Evolutionary conservation across 257 asterid species (phyloP).

Genomic region (Linaria vulgaris): DNA sequence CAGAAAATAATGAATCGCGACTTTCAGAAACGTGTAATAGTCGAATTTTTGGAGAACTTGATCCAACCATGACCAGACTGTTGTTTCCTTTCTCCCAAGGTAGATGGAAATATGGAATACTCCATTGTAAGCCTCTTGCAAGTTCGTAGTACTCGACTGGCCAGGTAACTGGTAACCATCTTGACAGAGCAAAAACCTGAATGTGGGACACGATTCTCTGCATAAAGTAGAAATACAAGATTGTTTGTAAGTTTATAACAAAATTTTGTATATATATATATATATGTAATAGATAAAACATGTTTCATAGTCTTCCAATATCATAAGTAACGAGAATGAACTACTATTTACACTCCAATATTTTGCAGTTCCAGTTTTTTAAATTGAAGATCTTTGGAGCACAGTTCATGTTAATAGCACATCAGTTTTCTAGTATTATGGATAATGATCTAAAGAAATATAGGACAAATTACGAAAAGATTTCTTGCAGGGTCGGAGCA

Average conservation of each 20-base stretch:
- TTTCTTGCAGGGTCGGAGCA: constrained; percentile 71
- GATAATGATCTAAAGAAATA: constrained; percentile 6
- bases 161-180: constrained; percentile 74
- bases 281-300: too few species aligned
- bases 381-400: too few species aligned
- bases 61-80: constrained; percentile 47
- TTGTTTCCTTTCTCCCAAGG: constrained; percentile 69
- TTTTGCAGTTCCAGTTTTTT: too few species aligned
- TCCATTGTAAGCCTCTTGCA: constrained; percentile 83
- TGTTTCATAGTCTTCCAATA: too few species aligned
- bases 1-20: constrained; percentile 35
- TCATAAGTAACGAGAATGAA: too few species aligned
- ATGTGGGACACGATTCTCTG: constrained; percentile 89
- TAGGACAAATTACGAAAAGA: constrained; percentile 61
- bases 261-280: too few species aligned
- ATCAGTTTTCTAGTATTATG: too few species aligned
- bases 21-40: constrained; percentile 34
- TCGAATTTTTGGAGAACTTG: constrained; percentile 51
- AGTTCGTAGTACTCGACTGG: constrained; percentile 89
- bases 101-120: constrained; percentile 78
- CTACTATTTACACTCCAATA: too few species aligned
- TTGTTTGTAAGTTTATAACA: too few species aligned
- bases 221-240: not conserved
- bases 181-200: constrained; percentile 75
- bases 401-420: too few species aligned